Evolutionary conservation across 768 basidiomycete genomes (phyloP), one percentile per base, ranked within the genome.

Genomic region (Pleurotus platypus): DNA sequence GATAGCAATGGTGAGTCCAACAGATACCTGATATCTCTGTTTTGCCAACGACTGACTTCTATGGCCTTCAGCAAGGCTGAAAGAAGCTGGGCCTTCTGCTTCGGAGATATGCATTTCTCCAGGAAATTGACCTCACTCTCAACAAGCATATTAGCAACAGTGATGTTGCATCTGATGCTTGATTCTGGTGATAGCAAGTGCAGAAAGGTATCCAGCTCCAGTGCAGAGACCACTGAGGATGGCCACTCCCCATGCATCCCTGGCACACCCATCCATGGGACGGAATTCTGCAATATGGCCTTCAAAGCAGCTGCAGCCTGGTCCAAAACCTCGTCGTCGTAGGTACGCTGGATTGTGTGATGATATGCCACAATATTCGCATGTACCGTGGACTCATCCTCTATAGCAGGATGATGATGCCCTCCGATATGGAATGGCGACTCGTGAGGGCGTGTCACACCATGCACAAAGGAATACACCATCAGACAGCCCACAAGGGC

Each of bases 301-400:
- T 43, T 40, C 49, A 64, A 51, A 13, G 63, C 61, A 1, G 60
- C 63, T 2, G 63, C 42, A 6, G 63, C 59, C 4, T 61, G 15
- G 22, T 64, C 57, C 15, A 64, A 51, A 1, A 58, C 22, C 18
- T 61, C 60, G 37, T 64, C 63, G 9, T 64, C 58, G 18, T 62
- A 58, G 3, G 60, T 64, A 4, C 43, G 48, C 26, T 64, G 61
- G 0, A 64, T 57, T 5, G 61, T 50, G 2, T 61, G 47, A 7
- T 64, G 61, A 46, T 64, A 64, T 15, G 58, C 49, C 12, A 35
- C 39, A 1, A 56, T 60, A 7, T 35, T 57, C 1, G 26, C 30
- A 5, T 60, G 57, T 24, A 63, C 53, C 16, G 45, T 39, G 27
- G 18, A 38, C 26, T 5, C 37, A 30, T 5, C 56, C 22, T 9